Evolutionary conservation across 345 rosid genomes (phyloP).

Genomic region (Syzygium oleosum): DNA sequence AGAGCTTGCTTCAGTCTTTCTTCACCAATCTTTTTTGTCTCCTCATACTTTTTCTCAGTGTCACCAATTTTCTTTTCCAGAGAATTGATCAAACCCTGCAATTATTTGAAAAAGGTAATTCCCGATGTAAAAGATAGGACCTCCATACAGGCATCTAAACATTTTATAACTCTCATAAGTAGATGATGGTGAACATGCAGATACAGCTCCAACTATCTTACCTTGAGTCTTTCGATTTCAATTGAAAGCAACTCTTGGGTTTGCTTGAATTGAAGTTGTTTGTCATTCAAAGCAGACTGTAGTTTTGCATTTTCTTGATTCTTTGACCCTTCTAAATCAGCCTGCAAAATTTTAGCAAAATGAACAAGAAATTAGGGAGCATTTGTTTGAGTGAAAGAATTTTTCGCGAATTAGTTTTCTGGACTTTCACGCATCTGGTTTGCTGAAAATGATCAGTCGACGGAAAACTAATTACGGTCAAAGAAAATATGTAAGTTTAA

Average conservation of each 20-base stretch:
- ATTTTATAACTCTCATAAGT: not conserved
- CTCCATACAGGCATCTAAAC: not conserved
- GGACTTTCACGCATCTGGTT: too few relatives aligned
- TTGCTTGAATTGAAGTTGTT: conserved; percentile 78
- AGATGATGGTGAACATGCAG: conserved; percentile 1
- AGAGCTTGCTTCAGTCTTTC: conserved; percentile 90
- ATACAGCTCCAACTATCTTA: conserved; percentile 14
- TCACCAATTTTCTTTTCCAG: conserved; percentile 84
- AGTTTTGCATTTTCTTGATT: conserved; percentile 80
- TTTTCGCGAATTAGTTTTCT: too few relatives aligned
- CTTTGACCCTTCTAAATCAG: conserved; percentile 91
- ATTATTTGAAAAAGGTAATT: not conserved
- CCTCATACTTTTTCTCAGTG: conserved; percentile 78
- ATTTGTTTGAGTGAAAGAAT: too few relatives aligned
- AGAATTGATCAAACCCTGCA: conserved; percentile 71
- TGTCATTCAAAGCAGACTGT: conserved; percentile 71
- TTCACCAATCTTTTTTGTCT: conserved; percentile 67
- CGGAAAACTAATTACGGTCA: too few relatives aligned
- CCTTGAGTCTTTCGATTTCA: conserved; percentile 95
- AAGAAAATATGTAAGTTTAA: too few relatives aligned
- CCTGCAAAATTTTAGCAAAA: conserved; percentile 25
- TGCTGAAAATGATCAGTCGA: too few relatives aligned
- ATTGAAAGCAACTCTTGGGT: conserved; percentile 64
- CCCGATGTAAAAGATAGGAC: not conserved
- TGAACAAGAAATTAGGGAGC: not conserved